Conservation (phyloP, 2,329 filamentous ascomycete genomes). For the Colletotrichum orbiculare region DNA sequence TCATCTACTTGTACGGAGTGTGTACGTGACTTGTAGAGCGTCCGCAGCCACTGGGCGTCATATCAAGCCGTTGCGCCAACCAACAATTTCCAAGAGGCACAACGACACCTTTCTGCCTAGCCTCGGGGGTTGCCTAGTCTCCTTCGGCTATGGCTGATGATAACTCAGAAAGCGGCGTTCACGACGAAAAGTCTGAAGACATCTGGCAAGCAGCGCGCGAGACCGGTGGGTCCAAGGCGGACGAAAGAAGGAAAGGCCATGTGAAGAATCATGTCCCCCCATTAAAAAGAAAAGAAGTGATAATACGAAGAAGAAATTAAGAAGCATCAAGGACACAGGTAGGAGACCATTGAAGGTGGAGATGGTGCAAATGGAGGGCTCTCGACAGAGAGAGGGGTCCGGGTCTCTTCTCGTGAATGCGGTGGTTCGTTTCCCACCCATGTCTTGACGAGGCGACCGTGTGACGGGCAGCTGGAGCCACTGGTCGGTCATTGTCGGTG, state of each 20-base stretch:
- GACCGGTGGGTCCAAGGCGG: constrained; percentile 5
- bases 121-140: neutral
- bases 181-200: too few species aligned
- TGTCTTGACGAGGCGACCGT: constrained; percentile 30
- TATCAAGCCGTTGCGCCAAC: constrained; percentile 26
- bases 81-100: constrained; percentile 17
- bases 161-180: neutral
- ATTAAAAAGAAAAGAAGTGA: constrained; percentile 5
- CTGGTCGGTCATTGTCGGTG: constrained; percentile 28
- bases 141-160: neutral
- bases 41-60: constrained; percentile 13
- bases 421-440: constrained; percentile 6
- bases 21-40: constrained; percentile 2
- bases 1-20: constrained; percentile 1
- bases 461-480: constrained; percentile 34
- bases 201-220: neutral
- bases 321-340: constrained; percentile 20
- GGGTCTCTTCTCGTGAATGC: constrained; percentile 5
- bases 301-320: constrained; percentile 37
- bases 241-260: neutral
- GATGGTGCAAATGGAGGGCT: constrained; percentile 24
- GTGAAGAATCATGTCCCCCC: constrained; percentile 11
- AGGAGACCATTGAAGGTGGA: constrained; percentile 32
- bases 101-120: neutral
- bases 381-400: constrained; percentile 14